Conservation (phyloP, 1,284 basidiomycete genomes). For the Trametes polyzona region DNA sequence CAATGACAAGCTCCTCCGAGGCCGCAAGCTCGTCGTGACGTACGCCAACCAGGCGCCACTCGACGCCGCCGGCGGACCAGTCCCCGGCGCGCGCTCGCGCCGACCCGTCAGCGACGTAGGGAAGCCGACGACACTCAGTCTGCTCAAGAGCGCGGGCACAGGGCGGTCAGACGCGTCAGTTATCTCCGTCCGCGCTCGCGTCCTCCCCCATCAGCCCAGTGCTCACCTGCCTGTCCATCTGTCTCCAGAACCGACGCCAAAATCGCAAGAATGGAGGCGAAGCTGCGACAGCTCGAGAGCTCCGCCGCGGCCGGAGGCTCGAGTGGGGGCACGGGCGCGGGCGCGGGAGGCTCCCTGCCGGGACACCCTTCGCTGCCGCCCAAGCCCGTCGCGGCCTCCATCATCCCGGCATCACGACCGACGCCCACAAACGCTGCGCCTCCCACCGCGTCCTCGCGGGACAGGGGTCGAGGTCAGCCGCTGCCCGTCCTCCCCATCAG, state of each 20-base stretch:
- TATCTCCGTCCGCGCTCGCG: conserved; percentile 17
- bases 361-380: conserved; percentile 56
- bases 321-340: not conserved
- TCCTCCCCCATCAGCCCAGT: not conserved
- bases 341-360: conserved; percentile 29
- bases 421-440: conserved; percentile 13
- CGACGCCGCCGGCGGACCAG: conserved; percentile 34
- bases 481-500: conserved; percentile 21
- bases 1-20: conserved; percentile 83
- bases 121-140: conserved; percentile 85
- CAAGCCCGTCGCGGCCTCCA: conserved; percentile 42
- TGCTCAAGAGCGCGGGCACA: conserved; percentile 75
- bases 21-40: conserved; percentile 87
- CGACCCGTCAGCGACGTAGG: conserved; percentile 60
- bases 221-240: not conserved
- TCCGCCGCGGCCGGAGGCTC: conserved; percentile 26
- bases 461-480: conserved; percentile 4
- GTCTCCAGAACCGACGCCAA: conserved; percentile 76
- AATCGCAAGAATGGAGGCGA: conserved; percentile 95
- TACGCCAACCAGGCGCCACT: conserved; percentile 82
- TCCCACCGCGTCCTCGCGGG: conserved; percentile 1
- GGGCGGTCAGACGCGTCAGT: conserved; percentile 65
- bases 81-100: conserved; percentile 33
- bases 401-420: conserved; percentile 3
- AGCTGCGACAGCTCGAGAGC: conserved; percentile 79